Evolutionary conservation across 2,329 filamentous ascomycete species (phyloP).

Genomic region (Pestalotiopsis sp.): DNA sequence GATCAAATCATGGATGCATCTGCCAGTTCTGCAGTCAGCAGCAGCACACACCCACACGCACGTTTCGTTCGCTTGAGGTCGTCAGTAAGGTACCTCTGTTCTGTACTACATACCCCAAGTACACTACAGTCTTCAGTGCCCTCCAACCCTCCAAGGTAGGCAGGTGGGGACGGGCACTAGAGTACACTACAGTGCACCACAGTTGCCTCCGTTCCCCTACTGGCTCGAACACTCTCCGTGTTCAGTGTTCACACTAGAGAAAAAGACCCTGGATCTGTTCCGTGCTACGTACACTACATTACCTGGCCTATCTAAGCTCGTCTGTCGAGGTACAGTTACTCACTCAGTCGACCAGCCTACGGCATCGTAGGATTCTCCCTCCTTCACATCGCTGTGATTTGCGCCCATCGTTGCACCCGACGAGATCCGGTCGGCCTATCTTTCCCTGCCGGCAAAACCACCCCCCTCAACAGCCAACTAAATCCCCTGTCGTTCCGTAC

Average conservation of each 20-base stretch:
- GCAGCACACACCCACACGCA: neutral
- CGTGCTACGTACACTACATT: no score
- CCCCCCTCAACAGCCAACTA: neutral
- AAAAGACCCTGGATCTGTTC: no score
- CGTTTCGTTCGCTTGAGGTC: neutral
- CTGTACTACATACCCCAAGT: neutral
- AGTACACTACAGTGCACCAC: neutral
- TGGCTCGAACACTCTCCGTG: no score
- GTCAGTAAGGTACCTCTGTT: neutral
- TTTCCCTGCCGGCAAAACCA: constrained; percentile 8
- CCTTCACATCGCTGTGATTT: neutral
- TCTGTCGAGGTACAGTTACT: no score
- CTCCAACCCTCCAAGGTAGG: neutral
- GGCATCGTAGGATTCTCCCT: neutral
- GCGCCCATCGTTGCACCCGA: constrained; percentile 4
- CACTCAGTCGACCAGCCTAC: no score
- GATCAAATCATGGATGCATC: neutral
- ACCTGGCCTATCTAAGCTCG: no score
- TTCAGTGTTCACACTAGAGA: no score
- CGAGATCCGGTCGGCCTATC: constrained; percentile 11
- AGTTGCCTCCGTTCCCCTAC: no score
- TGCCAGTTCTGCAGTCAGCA: neutral
- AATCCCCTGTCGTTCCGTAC: neutral
- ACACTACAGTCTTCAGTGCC: no score
- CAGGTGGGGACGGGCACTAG: constrained; percentile 11